Evolutionary conservation across 352 stramenopile genomes (phyloP), one percentile per base, ranked within the genome.

Genomic region (Phytophthora fragariaefolia): DNA sequence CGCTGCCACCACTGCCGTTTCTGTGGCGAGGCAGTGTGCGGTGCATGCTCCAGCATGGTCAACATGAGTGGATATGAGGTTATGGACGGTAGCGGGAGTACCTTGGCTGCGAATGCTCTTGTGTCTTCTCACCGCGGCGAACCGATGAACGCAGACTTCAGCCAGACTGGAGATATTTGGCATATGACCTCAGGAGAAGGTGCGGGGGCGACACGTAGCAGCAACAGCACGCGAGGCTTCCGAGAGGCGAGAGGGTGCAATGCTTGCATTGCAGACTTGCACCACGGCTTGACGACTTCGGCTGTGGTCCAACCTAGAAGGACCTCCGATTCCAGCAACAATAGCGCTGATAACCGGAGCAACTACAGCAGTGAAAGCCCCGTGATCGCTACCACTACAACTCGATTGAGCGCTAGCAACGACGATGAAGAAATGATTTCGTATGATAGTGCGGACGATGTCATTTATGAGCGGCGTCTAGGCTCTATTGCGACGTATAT

Each of bases 1-100:
- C 77, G 78, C 17, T 89, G 83, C 30, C 84, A 93, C 53, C 82
- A 93, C 69, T 93, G 84, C 59, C 84, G 84, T 0, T 82, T 93
- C 52, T 93, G 84, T 45, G 84, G 84, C 15, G 80, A 90, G 26
- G 77, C 83, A 15, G 81, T 93, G 40, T 93, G 84, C 51, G 76
- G 76, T 26, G 75, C 76, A 7, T 93, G 84, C 53, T 92, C 83
- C 13, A 82, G 66, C 43, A 83, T 85, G 62, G 68, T 89, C 42
- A 79, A 76, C 22, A 79, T 79, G 63, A 62, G 58, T 5, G 71
- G 71, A n/a, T 79, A 79, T 42, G 71, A 76, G 9, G 56, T 79
- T 27, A 74, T 43, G n/a, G 71, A 73, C 10, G 67, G 66, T 2
- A 75, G 57, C 20, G 57, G 60, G 8, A 73, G 30, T 10, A 73